phyloP scores from a whole-genome alignment of 306 rosid genomes.

The Sindora glabra region DNA sequence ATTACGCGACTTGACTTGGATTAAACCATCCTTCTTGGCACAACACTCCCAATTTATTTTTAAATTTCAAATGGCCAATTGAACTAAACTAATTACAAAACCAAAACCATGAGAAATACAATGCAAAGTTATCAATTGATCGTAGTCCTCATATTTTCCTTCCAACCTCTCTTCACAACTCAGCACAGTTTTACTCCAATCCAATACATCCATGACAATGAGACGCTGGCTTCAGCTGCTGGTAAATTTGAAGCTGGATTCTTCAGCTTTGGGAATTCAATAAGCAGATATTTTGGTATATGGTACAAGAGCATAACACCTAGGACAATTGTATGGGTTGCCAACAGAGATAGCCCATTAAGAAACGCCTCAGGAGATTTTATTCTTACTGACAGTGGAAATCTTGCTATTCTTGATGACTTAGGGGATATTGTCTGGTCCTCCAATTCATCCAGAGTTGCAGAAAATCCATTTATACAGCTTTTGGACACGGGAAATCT shows the following conservation, averaged over 20 bases:
- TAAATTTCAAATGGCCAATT: no score
- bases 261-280: background rate
- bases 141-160: no score
- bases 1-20: no score
- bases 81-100: no score
- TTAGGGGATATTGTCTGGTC: no score
- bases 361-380: background rate
- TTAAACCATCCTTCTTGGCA: no score
- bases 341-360: slow-evolving; percentile 8
- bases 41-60: no score
- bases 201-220: background rate
- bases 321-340: slow-evolving; percentile 13
- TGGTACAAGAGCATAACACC: slow-evolving; percentile 11
- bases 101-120: no score
- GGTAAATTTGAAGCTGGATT: slow-evolving; percentile 8
- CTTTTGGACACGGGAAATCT: slow-evolving; percentile 15
- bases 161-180: no score
- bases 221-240: background rate
- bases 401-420: no score
- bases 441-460: background rate
- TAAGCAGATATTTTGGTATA: slow-evolving; percentile 9
- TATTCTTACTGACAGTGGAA: background rate
- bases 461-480: background rate
- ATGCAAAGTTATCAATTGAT: no score
- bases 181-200: background rate